Conservation (phyloP, 2,329 filamentous ascomycete genomes). For the Colletotrichum destructivum region DNA sequence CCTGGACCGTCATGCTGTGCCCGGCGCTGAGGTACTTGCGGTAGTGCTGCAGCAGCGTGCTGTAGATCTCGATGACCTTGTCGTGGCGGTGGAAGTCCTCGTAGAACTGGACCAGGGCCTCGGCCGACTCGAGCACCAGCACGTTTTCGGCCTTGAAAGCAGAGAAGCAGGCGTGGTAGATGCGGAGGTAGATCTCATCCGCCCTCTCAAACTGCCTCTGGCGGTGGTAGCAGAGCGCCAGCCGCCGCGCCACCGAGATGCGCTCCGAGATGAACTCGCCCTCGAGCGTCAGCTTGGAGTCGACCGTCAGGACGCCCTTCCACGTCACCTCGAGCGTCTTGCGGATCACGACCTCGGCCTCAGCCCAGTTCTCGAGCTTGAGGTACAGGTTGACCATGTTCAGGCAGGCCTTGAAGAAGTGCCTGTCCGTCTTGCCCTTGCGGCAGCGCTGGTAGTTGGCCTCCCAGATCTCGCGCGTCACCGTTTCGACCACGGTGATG, state of each 20-base stretch:
- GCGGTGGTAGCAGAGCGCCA: conserved; percentile 54
- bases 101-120: conserved; percentile 52
- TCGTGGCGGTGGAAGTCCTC: conserved; percentile 50
- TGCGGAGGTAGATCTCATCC: conserved; percentile 54
- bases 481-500: conserved; percentile 52
- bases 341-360: conserved; percentile 54
- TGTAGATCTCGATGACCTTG: conserved; percentile 55
- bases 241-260: conserved; percentile 51
- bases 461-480: conserved; percentile 54
- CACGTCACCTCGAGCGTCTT: conserved; percentile 56
- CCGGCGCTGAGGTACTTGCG: conserved; percentile 22
- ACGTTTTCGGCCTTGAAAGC: conserved; percentile 51
- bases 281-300: conserved; percentile 49
- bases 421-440: conserved; percentile 50
- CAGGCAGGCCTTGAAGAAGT: conserved; percentile 54
- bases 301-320: conserved; percentile 53
- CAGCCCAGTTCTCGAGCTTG: conserved; percentile 51
- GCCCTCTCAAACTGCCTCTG: conserved; percentile 56
- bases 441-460: conserved; percentile 54
- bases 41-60: conserved; percentile 53
- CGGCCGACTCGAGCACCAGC: conserved; percentile 48
- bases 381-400: conserved; percentile 53
- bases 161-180: conserved; percentile 53
- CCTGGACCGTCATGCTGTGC: conserved; percentile 54
- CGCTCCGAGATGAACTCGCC: conserved; percentile 52